Evolutionary conservation across 169 alveolate genomes (phyloP).

Genomic region (Babesia gibsoni): DNA sequence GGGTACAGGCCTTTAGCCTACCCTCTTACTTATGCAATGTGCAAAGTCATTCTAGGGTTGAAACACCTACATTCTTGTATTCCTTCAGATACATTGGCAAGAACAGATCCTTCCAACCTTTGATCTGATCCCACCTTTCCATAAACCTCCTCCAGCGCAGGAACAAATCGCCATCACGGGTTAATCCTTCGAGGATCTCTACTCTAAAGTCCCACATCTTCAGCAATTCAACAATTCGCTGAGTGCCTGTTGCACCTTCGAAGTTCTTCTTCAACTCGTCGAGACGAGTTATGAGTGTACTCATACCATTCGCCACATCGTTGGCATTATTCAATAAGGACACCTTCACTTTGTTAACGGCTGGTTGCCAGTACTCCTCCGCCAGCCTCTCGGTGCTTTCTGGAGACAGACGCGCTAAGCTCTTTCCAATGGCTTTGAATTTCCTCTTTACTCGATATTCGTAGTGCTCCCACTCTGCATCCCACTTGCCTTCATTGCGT

Average conservation of each 20-base stretch:
- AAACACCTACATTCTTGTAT: neutral
- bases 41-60: no score
- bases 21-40: no score
- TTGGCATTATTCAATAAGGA: neutral
- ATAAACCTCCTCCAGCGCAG: conserved; percentile 33
- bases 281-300: neutral
- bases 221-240: neutral
- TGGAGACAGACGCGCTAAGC: neutral
- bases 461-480: conserved; percentile 10
- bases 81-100: conserved; percentile 16
- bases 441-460: neutral
- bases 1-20: no score
- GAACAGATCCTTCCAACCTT: conserved; percentile 24
- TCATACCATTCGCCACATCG: neutral
- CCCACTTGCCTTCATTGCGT: neutral
- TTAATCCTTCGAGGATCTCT: conserved; percentile 10
- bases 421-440: neutral
- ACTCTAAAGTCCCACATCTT: conserved; percentile 30
- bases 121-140: conserved; percentile 21
- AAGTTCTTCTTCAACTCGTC: neutral
- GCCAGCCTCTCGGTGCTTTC: neutral
- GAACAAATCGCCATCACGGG: conserved; percentile 25
- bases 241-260: neutral
- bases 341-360: conserved; percentile 1
- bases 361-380: conserved; percentile 6